phyloP scores from a whole-genome alignment of 257 asterid genomes.

The Salvia hispanica region DNA sequence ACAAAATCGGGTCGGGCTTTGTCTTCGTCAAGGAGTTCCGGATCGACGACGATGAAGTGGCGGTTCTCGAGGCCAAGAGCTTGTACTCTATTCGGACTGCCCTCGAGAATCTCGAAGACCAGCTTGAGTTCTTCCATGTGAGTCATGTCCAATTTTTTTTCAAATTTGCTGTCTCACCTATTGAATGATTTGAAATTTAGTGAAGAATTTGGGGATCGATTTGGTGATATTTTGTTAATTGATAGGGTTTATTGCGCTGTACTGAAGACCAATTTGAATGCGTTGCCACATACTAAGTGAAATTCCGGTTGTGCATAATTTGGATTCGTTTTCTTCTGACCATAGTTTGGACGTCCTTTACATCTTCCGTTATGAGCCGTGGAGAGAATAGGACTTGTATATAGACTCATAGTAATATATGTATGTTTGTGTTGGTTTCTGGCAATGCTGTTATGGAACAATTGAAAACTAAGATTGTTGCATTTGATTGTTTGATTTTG shows the following conservation, averaged over 20 bases:
- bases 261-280: constrained; percentile 10
- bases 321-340: background rate
- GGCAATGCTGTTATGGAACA: background rate
- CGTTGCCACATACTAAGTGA: background rate
- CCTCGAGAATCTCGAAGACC: constrained; percentile 93
- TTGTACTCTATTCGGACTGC: constrained; percentile 84
- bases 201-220: background rate
- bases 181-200: constrained; percentile 8
- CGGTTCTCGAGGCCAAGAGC: constrained; percentile 89
- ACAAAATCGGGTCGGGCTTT: constrained; percentile 51
- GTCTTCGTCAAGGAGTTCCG: constrained; percentile 76
- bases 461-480: background rate
- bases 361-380: background rate
- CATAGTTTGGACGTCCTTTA: background rate
- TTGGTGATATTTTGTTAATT: background rate
- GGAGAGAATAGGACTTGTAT: background rate
- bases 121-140: constrained; percentile 89
- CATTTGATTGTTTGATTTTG: background rate
- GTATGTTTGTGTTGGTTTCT: background rate
- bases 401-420: background rate
- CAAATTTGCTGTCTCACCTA: background rate
- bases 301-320: constrained; percentile 1
- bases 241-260: background rate
- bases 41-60: constrained; percentile 57
- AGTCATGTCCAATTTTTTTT: constrained; percentile 13